A percentile compares a stretch with the other conserved stretches of the same genome.
phyloP scores from a whole-genome alignment of 352 stramenopile species.

The Globisporangium camurandrum region DNA sequence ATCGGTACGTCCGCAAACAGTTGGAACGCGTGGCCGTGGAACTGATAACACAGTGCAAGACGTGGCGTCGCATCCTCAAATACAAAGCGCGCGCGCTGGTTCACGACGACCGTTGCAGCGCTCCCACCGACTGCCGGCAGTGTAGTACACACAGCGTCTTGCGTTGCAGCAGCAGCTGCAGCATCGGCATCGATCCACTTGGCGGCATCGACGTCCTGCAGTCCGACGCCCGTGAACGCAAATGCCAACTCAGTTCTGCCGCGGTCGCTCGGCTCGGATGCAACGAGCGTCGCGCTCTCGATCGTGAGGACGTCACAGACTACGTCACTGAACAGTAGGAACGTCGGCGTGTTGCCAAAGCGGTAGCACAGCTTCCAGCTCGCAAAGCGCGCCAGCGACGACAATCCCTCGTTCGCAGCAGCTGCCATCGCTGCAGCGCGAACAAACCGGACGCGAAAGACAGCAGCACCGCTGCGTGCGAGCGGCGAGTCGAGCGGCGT shows the following conservation, averaged over 20 bases:
- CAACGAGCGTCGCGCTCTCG: constrained; percentile 27
- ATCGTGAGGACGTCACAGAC: constrained; percentile 52
- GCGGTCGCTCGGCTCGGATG: constrained; percentile 17
- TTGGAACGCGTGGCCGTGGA: constrained; percentile 42
- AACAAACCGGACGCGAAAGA: constrained; percentile 33
- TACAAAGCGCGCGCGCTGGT: constrained; percentile 25
- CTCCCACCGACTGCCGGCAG: constrained; percentile 36
- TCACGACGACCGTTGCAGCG: constrained; percentile 23
- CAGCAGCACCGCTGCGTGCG: constrained; percentile 26
- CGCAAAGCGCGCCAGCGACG: constrained; percentile 14
- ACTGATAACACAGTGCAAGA: constrained; percentile 59
- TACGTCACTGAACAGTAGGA: constrained; percentile 57
- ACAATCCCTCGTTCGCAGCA: no score
- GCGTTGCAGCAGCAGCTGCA: constrained; percentile 12
- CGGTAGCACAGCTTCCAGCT: constrained; percentile 70
- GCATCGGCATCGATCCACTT: constrained; percentile 40
- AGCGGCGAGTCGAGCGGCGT: constrained; percentile 20
- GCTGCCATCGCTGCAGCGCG: constrained; percentile 14
- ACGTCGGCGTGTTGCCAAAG: constrained; percentile 42
- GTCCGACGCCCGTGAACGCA: constrained; percentile 41
- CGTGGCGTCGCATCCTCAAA: constrained; percentile 28
- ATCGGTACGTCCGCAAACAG: constrained; percentile 35
- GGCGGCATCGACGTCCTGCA: constrained; percentile 49
- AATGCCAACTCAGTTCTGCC: constrained; percentile 51
- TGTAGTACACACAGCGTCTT: constrained; percentile 32